Evolutionary conservation across 352 stramenopile genomes (phyloP).

Genomic region (Globisporangium recalcitrans): DNA sequence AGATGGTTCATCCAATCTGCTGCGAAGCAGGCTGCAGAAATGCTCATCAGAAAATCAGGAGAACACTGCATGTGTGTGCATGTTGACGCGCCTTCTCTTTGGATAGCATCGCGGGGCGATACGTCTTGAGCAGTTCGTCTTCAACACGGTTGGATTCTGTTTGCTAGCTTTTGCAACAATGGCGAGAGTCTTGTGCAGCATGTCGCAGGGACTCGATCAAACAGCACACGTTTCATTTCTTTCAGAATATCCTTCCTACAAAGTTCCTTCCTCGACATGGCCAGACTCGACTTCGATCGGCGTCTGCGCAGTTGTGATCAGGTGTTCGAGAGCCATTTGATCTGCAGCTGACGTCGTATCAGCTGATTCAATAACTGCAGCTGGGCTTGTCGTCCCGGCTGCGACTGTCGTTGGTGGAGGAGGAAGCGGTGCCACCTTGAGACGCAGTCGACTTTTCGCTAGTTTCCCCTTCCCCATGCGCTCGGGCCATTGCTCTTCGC

Average conservation of each 20-base stretch:
- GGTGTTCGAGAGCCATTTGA: constrained; percentile 1
- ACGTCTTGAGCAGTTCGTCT: not conserved
- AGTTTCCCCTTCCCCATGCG: constrained; percentile 41
- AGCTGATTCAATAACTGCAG: not conserved
- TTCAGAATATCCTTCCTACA: not conserved
- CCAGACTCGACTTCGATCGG: not conserved
- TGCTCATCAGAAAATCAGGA: no score
- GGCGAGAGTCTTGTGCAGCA: not conserved
- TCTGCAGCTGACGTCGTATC: not conserved
- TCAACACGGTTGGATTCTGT: not conserved
- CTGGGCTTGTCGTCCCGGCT: not conserved
- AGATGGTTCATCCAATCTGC: no score
- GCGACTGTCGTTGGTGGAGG: not conserved
- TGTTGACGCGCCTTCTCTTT: no score
- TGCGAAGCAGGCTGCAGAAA: no score
- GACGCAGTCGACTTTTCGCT: constrained; percentile 24
- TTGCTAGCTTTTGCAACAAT: not conserved
- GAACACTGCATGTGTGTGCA: no score
- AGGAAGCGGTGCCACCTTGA: constrained; percentile 13
- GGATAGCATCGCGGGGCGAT: not conserved
- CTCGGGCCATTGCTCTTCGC: constrained; percentile 64
- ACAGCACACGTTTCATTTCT: not conserved
- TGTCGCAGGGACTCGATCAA: not conserved
- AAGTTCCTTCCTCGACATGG: not conserved
- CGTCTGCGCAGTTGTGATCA: not conserved